Conservation (phyloP, 148 eudicot genomes). For the Amaranthus cruentus region DNA sequence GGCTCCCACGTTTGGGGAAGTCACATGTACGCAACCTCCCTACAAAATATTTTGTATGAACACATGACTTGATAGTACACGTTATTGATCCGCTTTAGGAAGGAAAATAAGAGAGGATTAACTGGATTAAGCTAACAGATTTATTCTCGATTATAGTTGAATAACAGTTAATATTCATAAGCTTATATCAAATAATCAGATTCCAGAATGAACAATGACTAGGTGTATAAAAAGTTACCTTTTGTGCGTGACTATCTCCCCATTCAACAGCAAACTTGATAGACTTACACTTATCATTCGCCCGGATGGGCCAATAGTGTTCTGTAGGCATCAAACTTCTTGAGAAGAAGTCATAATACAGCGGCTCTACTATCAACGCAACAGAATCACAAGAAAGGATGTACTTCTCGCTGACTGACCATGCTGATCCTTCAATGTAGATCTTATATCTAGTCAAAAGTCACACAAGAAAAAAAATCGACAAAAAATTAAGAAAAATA, state of each 20-base stretch:
- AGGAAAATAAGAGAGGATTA: not conserved
- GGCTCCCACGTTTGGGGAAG: too few species aligned
- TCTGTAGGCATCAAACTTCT: slow-evolving; percentile 56
- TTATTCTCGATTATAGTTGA: too few species aligned
- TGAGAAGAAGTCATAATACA: slow-evolving; percentile 69
- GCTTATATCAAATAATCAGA: too few species aligned
- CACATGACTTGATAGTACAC: too few species aligned
- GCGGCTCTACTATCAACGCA: slow-evolving; percentile 49
- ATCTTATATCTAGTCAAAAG: slow-evolving; percentile 57
- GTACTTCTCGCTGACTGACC: slow-evolving; percentile 85
- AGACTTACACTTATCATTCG: slow-evolving; percentile 62
- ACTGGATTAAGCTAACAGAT: not conserved
- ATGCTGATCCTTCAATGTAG: slow-evolving; percentile 77
- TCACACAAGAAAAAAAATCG: not conserved
- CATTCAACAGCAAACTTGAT: slow-evolving; percentile 78
- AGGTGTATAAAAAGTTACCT: slow-evolving; percentile 34
- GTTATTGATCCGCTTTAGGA: not conserved
- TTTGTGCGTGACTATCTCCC: slow-evolving; percentile 57
- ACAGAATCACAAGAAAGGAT: slow-evolving; percentile 77
- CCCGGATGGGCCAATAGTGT: slow-evolving; percentile 74
- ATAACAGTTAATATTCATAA: too few species aligned
- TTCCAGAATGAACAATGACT: too few species aligned
- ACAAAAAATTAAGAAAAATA: not conserved
- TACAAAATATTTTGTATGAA: too few species aligned
- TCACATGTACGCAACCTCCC: too few species aligned